These are phyloP conservation scores for Penicillium sclerotigenum DNA, from an alignment of 2,329 filamentous ascomycete species.

Conservation along the genomic window DNA sequence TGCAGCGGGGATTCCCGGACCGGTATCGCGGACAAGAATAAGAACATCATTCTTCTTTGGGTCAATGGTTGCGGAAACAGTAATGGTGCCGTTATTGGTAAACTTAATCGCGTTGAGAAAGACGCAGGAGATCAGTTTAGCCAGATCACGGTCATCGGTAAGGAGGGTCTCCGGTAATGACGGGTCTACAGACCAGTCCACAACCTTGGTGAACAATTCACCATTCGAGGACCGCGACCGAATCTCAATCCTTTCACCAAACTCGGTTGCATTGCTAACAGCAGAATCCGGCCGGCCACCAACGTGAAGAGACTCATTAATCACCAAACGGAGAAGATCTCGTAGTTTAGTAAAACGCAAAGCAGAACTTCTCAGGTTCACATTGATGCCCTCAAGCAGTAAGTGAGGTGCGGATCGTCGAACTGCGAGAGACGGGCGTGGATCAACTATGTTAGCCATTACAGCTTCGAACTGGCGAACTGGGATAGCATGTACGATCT, in stretches of 20 bases:
- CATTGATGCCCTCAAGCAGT: slow-evolving; percentile 36
- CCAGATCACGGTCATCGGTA: slow-evolving; percentile 61
- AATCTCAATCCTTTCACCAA: slow-evolving; percentile 48
- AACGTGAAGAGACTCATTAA: slow-evolving; percentile 49
- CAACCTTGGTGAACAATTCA: slow-evolving; percentile 42
- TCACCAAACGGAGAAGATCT: slow-evolving; percentile 45
- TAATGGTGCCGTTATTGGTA: slow-evolving; percentile 62
- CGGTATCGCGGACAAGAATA: slow-evolving; percentile 63
- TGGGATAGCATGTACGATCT: slow-evolving; percentile 38
- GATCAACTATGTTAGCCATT: slow-evolving; percentile 39
- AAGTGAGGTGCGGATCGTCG: slow-evolving; percentile 37
- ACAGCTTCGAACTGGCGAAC: slow-evolving; percentile 39
- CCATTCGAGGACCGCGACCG: slow-evolving; percentile 45
- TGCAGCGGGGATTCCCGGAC: slow-evolving; percentile 64
- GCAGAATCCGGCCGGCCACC: slow-evolving; percentile 49
- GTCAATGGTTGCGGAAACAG: slow-evolving; percentile 53
- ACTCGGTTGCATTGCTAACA: slow-evolving; percentile 42
- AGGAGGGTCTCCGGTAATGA: slow-evolving; percentile 47
- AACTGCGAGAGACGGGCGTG: slow-evolving; percentile 35
- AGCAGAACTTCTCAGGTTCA: slow-evolving; percentile 34
- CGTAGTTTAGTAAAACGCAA: slow-evolving; percentile 46
- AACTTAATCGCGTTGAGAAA: slow-evolving; percentile 69
- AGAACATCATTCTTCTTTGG: slow-evolving; percentile 53
- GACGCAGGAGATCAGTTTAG: slow-evolving; percentile 62
- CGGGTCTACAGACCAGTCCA: slow-evolving; percentile 49